Conservation (phyloP, 768 basidiomycete genomes). For the Termitomyces sp. region DNA sequence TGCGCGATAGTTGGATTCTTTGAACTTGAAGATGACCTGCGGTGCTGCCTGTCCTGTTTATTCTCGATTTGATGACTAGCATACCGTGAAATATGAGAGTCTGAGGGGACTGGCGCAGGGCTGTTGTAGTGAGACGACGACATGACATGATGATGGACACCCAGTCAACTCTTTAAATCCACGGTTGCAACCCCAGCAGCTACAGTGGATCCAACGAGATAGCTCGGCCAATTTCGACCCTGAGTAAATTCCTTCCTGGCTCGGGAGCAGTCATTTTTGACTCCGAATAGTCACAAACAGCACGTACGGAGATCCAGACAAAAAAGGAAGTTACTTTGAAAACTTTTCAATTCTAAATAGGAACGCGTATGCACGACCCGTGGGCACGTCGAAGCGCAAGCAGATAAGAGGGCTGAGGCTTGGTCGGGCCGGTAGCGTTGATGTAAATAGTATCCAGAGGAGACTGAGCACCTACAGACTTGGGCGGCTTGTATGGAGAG, state of each 20-base stretch:
- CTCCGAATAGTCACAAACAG: neutral
- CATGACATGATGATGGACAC: neutral
- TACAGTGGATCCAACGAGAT: neutral
- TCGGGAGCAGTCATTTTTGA: neutral
- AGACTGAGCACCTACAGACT: neutral
- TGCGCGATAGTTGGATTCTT: slow-evolving; percentile 8
- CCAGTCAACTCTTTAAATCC: slow-evolving; percentile 2
- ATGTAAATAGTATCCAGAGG: neutral
- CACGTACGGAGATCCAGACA: neutral
- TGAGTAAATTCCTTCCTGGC: neutral
- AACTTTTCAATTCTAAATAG: neutral
- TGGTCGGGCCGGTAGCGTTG: too few species aligned
- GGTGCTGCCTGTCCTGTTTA: slow-evolving; percentile 1
- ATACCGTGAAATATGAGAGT: slow-evolving; percentile 57
- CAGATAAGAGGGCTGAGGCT: neutral
- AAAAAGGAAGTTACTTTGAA: neutral
- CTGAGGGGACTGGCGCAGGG: slow-evolving; percentile 57
- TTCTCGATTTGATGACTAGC: slow-evolving; percentile 25
- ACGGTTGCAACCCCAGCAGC: neutral
- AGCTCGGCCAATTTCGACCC: too few species aligned
- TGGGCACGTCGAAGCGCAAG: neutral
- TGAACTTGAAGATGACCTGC: slow-evolving; percentile 1
- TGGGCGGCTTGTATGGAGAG: neutral
- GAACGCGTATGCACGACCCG: neutral
- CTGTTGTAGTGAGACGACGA: slow-evolving; percentile 48